Conservation (phyloP, 2,329 filamentous ascomycete species). For the Verticillium alfalfae region DNA sequence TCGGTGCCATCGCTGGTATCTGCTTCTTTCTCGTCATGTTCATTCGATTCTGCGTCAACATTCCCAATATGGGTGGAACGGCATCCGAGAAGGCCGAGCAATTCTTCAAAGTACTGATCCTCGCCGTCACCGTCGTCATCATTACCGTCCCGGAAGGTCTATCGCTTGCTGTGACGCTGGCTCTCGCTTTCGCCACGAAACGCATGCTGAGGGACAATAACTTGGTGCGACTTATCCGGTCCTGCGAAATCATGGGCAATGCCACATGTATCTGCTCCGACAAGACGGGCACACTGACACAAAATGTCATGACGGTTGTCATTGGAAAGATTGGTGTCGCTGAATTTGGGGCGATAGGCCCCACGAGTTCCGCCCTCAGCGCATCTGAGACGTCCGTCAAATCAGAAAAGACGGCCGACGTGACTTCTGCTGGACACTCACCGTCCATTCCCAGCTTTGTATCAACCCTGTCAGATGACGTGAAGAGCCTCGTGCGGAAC, state of each 20-base stretch:
- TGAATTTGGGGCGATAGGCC: constrained; percentile 24
- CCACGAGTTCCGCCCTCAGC: constrained; percentile 12
- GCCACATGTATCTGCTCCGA: constrained; percentile 60
- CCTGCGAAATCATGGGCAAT: constrained; percentile 61
- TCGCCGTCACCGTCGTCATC: constrained; percentile 53
- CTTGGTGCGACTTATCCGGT: constrained; percentile 51
- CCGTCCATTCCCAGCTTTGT: constrained; percentile 8
- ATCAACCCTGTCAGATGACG: constrained; percentile 21
- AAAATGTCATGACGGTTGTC: constrained; percentile 59
- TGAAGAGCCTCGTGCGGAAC: constrained; percentile 29
- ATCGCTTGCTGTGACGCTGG: constrained; percentile 55
- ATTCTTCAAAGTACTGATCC: constrained; percentile 53
- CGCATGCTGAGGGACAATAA: constrained; percentile 60
- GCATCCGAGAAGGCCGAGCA: constrained; percentile 46
- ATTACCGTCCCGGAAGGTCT: constrained; percentile 58
- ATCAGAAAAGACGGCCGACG: constrained; percentile 17
- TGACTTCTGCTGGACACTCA: constrained; percentile 12
- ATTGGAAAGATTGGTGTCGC: constrained; percentile 47
- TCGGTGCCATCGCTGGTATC: constrained; percentile 31
- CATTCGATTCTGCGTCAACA: constrained; percentile 28
- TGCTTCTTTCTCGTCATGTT: constrained; percentile 36
- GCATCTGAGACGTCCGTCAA: constrained; percentile 7
- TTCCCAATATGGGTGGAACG: constrained; percentile 16
- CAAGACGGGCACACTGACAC: constrained; percentile 61
- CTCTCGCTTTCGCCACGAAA: constrained; percentile 57